Base-by-base conservation (phyloP, 805 yeast genomes). In the Zygotorulaspora chibaensis region DNA sequence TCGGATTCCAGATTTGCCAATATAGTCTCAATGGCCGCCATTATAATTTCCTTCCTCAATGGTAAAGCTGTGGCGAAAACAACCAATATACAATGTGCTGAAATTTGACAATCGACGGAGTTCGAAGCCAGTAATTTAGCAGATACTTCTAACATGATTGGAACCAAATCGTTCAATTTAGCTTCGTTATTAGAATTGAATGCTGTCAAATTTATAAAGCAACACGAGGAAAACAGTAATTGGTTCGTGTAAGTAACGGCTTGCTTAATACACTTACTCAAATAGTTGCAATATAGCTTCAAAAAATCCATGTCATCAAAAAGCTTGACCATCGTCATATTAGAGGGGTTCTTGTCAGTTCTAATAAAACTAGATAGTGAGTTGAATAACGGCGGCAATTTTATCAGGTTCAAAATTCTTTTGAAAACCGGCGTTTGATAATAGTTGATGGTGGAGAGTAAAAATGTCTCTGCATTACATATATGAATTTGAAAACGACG, bases 401-500 rank as follows among this genome's bases (percentile, higher is more conserved):
- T 71, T n/a, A 85, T 70, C 23, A 88, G 83, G 54, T 85, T 83
- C 48, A 93, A 67, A 37, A 91, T 71, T 54, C 93, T 80, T 40
- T 80, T 75, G 64, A 93, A 93, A 5, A 86, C 73, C 0, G 89
- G 83, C 31, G 79, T 73, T 54, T 75, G 78, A 66, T 83, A 87
- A 67, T 84, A 87, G n/a, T 96, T 95, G 54, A 93, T 72, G 1
- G 85, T 75, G 2, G 90, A 74, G 46, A 91, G 66, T 37, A 93
- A 61, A 27, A 93, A 61, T 44, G 72, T 62, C 63, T 91, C 98
- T 0, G 89, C 70, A 58, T 86, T 88, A 58, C 84, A 83, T 40
- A 86, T 73, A 62, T 93, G 90, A 54, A 88, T 80, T 60, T 88
- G 83, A 70, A 82, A 93, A 56, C 98, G 77, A 69, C 99, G 83